Evolutionary conservation across 306 rosid species (phyloP).

Genomic region (Glycine tomentella): DNA sequence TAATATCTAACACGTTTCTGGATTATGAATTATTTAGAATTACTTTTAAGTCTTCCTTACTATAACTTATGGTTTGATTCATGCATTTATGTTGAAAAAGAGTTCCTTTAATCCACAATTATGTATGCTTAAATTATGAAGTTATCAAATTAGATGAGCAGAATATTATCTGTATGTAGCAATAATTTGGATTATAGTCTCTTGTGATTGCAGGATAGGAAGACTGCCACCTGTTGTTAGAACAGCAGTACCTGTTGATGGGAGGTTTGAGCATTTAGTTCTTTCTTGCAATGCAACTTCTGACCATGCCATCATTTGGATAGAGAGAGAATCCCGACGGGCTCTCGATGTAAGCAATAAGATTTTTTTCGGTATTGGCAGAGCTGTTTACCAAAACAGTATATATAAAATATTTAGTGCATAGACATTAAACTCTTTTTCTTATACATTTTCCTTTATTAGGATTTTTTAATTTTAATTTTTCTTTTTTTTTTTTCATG

Average conservation of each 20-base stretch:
- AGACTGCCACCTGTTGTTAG: conserved; percentile 92
- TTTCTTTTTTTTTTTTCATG: no score
- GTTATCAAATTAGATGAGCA: conserved; percentile 8
- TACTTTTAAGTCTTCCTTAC: background rate
- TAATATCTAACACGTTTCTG: background rate
- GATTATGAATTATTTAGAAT: conserved; percentile 9
- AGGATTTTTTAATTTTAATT: no score
- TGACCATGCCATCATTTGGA: conserved; percentile 92
- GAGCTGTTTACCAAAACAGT: background rate
- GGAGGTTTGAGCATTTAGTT: conserved; percentile 92
- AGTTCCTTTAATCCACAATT: background rate
- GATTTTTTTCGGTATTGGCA: conserved; percentile 36
- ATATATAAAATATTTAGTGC: no score
- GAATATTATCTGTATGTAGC: conserved; percentile 30
- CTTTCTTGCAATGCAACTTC: conserved; percentile 88
- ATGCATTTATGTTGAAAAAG: conserved; percentile 5
- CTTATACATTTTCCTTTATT: no score
- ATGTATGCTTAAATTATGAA: conserved; percentile 16
- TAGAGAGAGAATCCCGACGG: conserved; percentile 83
- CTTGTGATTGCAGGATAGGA: conserved; percentile 69
- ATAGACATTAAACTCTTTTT: no score
- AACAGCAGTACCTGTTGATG: conserved; percentile 98
- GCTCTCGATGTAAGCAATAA: conserved; percentile 77
- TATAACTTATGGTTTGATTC: conserved; percentile 17
- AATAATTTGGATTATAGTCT: conserved; percentile 46